Evolutionary conservation across 495 filamentous ascomycete species (phyloP), one percentile per base, ranked within the genome.

Genomic region (Xylaria venustula): DNA sequence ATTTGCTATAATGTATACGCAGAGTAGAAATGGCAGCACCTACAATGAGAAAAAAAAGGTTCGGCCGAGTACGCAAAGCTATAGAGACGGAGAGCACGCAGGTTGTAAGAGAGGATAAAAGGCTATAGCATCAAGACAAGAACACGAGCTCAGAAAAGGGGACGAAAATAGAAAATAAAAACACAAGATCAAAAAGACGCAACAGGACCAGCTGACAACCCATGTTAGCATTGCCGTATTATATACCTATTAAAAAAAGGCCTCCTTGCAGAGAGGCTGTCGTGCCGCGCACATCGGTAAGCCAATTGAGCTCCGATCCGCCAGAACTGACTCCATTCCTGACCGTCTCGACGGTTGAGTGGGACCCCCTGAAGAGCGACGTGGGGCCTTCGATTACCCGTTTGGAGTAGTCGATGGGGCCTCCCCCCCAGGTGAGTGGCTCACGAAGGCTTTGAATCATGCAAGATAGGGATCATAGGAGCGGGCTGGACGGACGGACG

Each of bases 241-340:
- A 58, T 48, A 48, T 40, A 37, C 30, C 30, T 11, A 34, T 34
- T 34, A 34, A 11, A 34, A 34, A 34, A 34, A 34, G 30, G 30
- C 30, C 20, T 23, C 32, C 30, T 9, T 36, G 30, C 22, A 61
- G 49, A 61, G 41, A 61, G 50, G 58, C 34, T 47, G 50, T 48
- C 50, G 40, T 61, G 58, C 48, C 41, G 40, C 30, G 42, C 45
- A 49, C 28, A 34, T 48, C 19, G 17, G 28, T 25, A 54, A 32
- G n/a, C 58, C 58, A 54, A 54, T 61, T 14, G 22, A 54, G 41
- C 49, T 28, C 42, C 19, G 49, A 37, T 23, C 58, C 49, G 58
- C 50, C 58, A 54, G 41, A 54, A 41, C 47, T 54, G 58, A 61
- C 49, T 61, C 57, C 47, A 60, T 61, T 40, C 42, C 50, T 53